Evolutionary conservation across 1,139 yeast species (phyloP).

Genomic region (Scheffersomyces stambukii): DNA sequence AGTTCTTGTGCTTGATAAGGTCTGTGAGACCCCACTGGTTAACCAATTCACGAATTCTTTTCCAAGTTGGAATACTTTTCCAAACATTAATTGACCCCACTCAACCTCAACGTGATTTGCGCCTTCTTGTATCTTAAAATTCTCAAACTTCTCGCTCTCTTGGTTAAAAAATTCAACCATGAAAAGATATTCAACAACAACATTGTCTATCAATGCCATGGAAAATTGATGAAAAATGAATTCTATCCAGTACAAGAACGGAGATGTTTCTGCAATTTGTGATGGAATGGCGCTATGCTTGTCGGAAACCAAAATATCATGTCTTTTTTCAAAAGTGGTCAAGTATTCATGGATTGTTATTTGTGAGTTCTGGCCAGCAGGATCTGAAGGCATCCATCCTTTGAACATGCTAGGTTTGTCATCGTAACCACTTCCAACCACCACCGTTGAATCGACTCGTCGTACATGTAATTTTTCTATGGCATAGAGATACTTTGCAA

Average conservation of each 20-base stretch:
- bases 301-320: constrained; percentile 36
- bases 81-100: constrained; percentile 50
- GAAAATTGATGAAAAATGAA: constrained; percentile 71
- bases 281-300: constrained; percentile 64
- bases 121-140: constrained; percentile 8
- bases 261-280: constrained; percentile 79
- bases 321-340: constrained; percentile 53
- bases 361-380: constrained; percentile 13
- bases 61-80: constrained; percentile 45
- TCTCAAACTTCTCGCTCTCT: constrained; percentile 36
- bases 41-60: constrained; percentile 38
- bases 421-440: constrained; percentile 43
- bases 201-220: constrained; percentile 71
- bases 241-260: constrained; percentile 65
- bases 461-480: constrained; percentile 59
- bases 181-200: constrained; percentile 73
- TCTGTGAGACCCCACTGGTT: constrained; percentile 10
- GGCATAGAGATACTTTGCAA: constrained; percentile 74
- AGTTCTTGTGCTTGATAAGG: constrained; percentile 2
- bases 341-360: constrained; percentile 51
- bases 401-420: constrained; percentile 23
- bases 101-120: constrained; percentile 22
- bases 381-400: constrained; percentile 12
- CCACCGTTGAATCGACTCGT: constrained; percentile 49
- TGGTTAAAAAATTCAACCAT: constrained; percentile 65